Conservation (phyloP, 179 eudicot species). For the Camellia oleifera region DNA sequence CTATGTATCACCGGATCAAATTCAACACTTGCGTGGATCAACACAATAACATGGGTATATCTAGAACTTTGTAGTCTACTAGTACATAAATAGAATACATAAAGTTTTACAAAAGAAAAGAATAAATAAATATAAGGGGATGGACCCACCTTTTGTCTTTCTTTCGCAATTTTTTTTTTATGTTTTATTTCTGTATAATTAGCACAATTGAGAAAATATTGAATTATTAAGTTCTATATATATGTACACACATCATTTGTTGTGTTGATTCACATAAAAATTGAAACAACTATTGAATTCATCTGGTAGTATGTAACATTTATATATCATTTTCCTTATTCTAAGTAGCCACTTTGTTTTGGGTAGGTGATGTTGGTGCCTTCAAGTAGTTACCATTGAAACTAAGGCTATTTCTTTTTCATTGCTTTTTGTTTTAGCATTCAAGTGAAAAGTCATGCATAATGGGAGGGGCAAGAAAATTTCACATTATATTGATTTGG, state of each 20-base stretch:
- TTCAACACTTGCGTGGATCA: too few relatives aligned
- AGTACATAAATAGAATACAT: too few relatives aligned
- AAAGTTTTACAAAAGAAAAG: too few relatives aligned
- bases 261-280: too few relatives aligned
- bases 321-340: too few relatives aligned
- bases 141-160: too few relatives aligned
- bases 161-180: too few relatives aligned
- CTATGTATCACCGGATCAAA: too few relatives aligned
- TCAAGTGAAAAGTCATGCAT: background rate
- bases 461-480: background rate
- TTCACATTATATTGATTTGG: background rate
- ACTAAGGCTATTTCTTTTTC: constrained; percentile 8
- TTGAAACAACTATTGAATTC: background rate
- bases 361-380: constrained; percentile 7
- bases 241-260: background rate
- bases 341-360: constrained; percentile 5
- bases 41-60: too few relatives aligned
- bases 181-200: too few relatives aligned
- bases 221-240: background rate
- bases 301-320: background rate
- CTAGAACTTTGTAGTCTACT: too few relatives aligned
- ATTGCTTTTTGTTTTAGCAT: background rate
- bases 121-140: too few relatives aligned
- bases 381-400: constrained; percentile 7
- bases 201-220: background rate